Evolutionary conservation across 352 stramenopile species (phyloP).

Genomic region (Phytophthora macrochlamydospora): DNA sequence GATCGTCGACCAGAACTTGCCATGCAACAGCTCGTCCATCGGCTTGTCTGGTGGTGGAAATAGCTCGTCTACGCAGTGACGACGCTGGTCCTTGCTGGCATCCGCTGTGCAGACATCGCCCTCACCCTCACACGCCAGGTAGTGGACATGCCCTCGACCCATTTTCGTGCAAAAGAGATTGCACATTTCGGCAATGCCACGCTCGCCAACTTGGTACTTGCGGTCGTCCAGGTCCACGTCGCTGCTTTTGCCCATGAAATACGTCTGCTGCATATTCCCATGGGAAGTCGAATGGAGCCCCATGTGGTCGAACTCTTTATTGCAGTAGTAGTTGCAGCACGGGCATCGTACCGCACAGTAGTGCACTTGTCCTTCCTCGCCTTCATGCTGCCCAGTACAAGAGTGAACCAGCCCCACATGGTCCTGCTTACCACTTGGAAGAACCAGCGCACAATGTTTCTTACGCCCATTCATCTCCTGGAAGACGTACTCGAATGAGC

Average conservation of each 20-base stretch:
- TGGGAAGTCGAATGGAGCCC: constrained; percentile 58
- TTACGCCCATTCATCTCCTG: constrained; percentile 76
- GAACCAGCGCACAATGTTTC: constrained; percentile 48
- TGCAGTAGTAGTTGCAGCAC: constrained; percentile 71
- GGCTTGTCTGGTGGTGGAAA: constrained; percentile 19
- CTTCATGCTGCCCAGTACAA: constrained; percentile 30
- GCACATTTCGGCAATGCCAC: constrained; percentile 48
- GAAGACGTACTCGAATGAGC: constrained; percentile 60
- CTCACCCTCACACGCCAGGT: constrained; percentile 27
- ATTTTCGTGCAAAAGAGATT: constrained; percentile 46
- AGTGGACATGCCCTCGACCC: constrained; percentile 44
- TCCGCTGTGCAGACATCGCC: constrained; percentile 23
- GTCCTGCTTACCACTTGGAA: constrained; percentile 36
- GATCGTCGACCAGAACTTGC: constrained; percentile 40
- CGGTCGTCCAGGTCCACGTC: constrained; percentile 55
- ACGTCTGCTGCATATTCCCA: constrained; percentile 74
- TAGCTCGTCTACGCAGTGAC: constrained; percentile 35
- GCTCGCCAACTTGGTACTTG: constrained; percentile 41
- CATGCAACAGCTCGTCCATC: constrained; percentile 51
- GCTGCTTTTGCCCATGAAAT: constrained; percentile 55
- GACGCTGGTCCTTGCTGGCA: constrained; percentile 26
- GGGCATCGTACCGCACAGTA: constrained; percentile 61
- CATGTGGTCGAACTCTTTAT: constrained; percentile 53
- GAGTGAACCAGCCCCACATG: constrained; percentile 41
- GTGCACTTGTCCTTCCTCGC: constrained; percentile 28